Evolutionary conservation across 2,329 filamentous ascomycete genomes (phyloP), one percentile per base, ranked within the genome.

Genomic region (Fusarium chlamydosporum): DNA sequence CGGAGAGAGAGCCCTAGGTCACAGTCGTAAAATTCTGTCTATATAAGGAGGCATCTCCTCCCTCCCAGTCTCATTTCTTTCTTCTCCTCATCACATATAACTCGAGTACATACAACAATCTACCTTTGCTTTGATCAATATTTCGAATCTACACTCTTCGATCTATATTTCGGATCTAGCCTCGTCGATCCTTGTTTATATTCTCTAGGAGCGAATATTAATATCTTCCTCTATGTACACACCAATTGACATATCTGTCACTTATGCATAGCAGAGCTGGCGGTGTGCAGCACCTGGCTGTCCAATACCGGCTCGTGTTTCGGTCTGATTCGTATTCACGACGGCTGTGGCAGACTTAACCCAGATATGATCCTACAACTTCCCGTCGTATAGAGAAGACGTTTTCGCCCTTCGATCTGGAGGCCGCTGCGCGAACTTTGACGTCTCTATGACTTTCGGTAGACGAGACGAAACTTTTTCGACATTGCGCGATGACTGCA

Each of bases 31-130:
- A 3, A 11, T 37, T 27, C 11, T 50, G 16, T 34, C 10, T 26
- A 50, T 50, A 27, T 43, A 50, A 27, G 12, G 13, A 37, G 34
- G 8, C 16, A 4, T 35, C 4, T 26, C 10, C 12, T 18, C 46
- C 33, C 12, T 26, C 11, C 13, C 16, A 27, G n/a, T 7, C 12
- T 27, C 7, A 9, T 50, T 50, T 26, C 46, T 50, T 50, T 35
- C 33, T 50, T 37, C 20, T 37, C 31, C 9, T 50, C 33, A 37
- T 26, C 20, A 50, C 33, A 50, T 37, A 50, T 16, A n/a, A 48
- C 31, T 26, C 20, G 13, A 13, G 46, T 48, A 26, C 20, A 35
- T 27, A 37, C 20, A 37, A n/a, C 16, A 13, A 27, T 26, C 20
- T 42, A 26, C 15, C 40, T 16, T 16, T 13, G 10, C 3, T 41